A percentile compares a stretch with the other conserved stretches of the same genome.
Conservation (phyloP, 2,329 filamentous ascomycete genomes). For the Aspergillus felis region DNA sequence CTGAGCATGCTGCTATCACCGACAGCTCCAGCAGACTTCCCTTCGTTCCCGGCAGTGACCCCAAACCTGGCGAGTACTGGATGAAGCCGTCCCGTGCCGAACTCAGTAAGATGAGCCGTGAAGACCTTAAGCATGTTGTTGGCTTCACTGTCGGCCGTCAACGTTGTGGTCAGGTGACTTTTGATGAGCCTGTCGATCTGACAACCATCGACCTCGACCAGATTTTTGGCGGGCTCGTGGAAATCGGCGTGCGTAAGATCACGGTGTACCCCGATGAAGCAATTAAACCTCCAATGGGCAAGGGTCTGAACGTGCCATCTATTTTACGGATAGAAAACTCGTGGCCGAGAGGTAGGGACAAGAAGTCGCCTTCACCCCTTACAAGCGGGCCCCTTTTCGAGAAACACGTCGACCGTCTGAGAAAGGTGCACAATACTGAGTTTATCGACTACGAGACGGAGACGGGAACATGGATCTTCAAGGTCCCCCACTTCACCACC, state of each 20-base stretch:
- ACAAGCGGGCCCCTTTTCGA: constrained; percentile 64
- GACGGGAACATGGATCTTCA: constrained; percentile 85
- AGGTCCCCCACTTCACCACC: constrained; percentile 93
- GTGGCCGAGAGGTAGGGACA: constrained; percentile 72
- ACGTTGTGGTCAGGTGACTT: constrained; percentile 75
- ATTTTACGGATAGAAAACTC: constrained; percentile 86
- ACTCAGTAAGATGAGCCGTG: constrained; percentile 72
- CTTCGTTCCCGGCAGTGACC: constrained; percentile 39
- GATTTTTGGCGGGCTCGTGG: constrained; percentile 72
- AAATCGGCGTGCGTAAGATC: constrained; percentile 70
- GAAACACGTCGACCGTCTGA: constrained; percentile 77
- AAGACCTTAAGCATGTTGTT: constrained; percentile 69
- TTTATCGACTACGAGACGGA: constrained; percentile 77
- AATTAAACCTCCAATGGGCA: constrained; percentile 78
- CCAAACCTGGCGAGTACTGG: constrained; percentile 75
- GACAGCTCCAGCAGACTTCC: constrained; percentile 28
- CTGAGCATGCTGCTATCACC: constrained; percentile 36
- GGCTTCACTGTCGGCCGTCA: constrained; percentile 79
- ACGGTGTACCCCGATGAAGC: constrained; percentile 78
- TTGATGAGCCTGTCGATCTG: constrained; percentile 78
- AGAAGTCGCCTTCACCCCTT: constrained; percentile 52
- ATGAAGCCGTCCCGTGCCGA: constrained; percentile 73
- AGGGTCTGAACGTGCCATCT: constrained; percentile 87
- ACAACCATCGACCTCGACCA: constrained; percentile 73
- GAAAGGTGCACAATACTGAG: constrained; percentile 71